phyloP scores from a whole-genome alignment of 2,329 filamentous ascomycete species.

The Aspergillus tubingensis region DNA sequence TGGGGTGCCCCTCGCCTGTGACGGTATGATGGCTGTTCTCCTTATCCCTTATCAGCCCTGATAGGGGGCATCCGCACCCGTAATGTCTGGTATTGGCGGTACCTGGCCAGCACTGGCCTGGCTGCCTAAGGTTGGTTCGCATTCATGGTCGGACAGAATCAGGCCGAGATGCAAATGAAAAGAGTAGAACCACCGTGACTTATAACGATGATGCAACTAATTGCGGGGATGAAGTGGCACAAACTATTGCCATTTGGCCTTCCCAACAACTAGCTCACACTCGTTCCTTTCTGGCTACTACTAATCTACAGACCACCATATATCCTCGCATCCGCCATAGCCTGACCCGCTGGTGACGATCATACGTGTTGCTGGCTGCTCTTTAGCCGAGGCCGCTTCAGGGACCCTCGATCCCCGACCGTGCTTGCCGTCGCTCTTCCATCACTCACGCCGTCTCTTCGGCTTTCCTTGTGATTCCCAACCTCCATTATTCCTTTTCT shows the following conservation, averaged over 20 bases:
- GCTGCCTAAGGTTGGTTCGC: neutral
- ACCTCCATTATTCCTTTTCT: neutral
- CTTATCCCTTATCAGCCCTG: neutral
- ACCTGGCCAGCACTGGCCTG: neutral
- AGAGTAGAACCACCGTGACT: neutral
- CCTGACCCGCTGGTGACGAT: slow-evolving; percentile 1
- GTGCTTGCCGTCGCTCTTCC: slow-evolving; percentile 6
- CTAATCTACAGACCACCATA: too few relatives aligned
- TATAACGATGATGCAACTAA: neutral
- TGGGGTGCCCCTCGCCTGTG: neutral
- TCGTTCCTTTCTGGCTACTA: too few relatives aligned
- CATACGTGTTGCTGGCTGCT: slow-evolving; percentile 1
- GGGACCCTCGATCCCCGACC: slow-evolving; percentile 16
- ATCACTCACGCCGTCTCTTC: slow-evolving; percentile 5
- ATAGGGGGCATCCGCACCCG: neutral
- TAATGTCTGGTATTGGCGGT: neutral
- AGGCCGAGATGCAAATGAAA: neutral
- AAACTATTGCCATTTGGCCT: neutral
- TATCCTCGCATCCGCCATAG: neutral
- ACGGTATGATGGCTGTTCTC: neutral
- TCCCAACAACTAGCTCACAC: too few relatives aligned
- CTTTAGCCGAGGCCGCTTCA: slow-evolving; percentile 35
- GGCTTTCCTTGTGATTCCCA: neutral
- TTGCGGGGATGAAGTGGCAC: neutral
- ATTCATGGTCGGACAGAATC: neutral